Evolutionary conservation across 331 rosid genomes (phyloP), one percentile per base, ranked within the genome.

Genomic region (Prunus yedoensis): DNA sequence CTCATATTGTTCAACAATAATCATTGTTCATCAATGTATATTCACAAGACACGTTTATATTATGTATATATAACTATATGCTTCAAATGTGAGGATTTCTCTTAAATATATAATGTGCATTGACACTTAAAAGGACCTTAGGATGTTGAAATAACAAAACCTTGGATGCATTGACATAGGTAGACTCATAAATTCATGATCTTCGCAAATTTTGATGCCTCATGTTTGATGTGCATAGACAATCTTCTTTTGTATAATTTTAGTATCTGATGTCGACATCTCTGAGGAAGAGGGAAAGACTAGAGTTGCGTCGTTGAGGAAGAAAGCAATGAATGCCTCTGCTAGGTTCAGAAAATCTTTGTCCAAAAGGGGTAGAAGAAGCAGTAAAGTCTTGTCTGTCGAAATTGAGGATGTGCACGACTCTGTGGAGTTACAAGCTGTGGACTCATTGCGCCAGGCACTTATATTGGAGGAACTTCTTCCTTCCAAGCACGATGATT

Each of bases 401-500:
- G 94, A 88, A 61, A 92, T 95, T 18, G 97, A 89, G 79, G 99
- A 95, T 72, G 84, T 83, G 71, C 95, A 80, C 18, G 90, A 87
- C 64, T 85, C 81, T 3, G 96, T 87, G 82, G 99, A 95, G 87
- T 50, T 83, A 59, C 83, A 88, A 78, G 83, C 85, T 3, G 97
- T 95, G 68, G 94, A 95, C 9, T 84, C 88, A 61, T 83, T 95
- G 74, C 96, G 92, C 63, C 88, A 88, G 89, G 88, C 85, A 41
- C 95, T 95, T 76, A 49, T 92, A 16, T 68, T 74, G 79, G 99
- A 92, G 8, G 96, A 90, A 23, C 88, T 92, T 35, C 88, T 95
- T 70, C 97, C 96, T 68, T 57, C 87, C 51, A 86, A 87, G 85
- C 97, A 92, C 43, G 96, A 95, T 86, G 99, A 92, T 81, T 92